Percentiles rank a stretch among this genome's conserved stretches.
phyloP scores from a whole-genome alignment of 495 filamentous ascomycete species.

The Aspergillus avenaceus region DNA sequence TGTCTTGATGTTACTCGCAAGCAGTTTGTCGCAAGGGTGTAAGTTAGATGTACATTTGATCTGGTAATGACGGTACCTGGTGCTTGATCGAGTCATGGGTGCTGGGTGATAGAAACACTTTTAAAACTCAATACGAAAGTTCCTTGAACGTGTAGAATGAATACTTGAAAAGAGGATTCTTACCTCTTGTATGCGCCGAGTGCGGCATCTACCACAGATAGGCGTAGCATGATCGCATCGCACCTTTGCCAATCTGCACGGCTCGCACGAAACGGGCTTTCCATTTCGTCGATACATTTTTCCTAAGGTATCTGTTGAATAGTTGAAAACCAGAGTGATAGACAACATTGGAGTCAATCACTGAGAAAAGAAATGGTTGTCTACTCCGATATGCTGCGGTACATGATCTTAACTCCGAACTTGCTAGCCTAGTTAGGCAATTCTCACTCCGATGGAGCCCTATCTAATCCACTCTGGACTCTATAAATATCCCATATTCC shows the following conservation, averaged over 20 bases:
- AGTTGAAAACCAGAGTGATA: too few relatives aligned
- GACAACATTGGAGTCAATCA: too few relatives aligned
- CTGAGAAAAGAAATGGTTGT: too few relatives aligned
- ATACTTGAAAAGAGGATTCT: neutral
- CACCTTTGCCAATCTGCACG: constrained; percentile 37
- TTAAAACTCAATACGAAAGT: neutral
- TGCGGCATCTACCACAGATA: constrained; percentile 16
- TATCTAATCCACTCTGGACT: too few relatives aligned
- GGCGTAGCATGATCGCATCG: constrained; percentile 32
- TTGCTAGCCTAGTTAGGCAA: too few relatives aligned
- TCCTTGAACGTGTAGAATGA: neutral
- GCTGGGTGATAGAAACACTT: constrained; percentile 9
- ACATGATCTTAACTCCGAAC: too few relatives aligned
- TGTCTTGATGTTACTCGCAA: too few relatives aligned
- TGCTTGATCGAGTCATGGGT: neutral
- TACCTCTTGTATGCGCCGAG: neutral
- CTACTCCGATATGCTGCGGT: too few relatives aligned
- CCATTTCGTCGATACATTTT: constrained; percentile 21
- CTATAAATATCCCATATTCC: too few relatives aligned
- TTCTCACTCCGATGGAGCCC: too few relatives aligned
- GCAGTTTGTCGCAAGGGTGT: neutral
- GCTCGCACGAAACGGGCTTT: constrained; percentile 37
- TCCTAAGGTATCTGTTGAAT: too few relatives aligned
- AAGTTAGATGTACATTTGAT: neutral
- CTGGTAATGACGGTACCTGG: neutral